These are phyloP conservation scores for Thielaviopsis populi DNA, from an alignment of 2,329 filamentous ascomycete species.

Conservation along the genomic window DNA sequence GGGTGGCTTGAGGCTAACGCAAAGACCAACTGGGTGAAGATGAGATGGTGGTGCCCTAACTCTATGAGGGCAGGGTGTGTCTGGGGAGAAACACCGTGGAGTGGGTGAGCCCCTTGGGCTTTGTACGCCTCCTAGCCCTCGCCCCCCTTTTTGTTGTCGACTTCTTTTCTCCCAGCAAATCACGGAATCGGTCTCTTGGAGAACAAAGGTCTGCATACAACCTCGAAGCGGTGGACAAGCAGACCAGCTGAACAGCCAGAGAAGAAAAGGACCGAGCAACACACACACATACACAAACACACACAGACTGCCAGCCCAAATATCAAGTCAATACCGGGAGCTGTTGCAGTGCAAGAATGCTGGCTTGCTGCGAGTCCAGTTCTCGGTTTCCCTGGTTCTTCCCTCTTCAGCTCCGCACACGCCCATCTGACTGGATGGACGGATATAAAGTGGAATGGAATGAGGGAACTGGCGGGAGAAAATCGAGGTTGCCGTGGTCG, in stretches of 20 bases:
- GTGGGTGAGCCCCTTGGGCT: too few species aligned
- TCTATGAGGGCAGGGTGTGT: not conserved
- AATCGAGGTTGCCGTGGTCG: not conserved
- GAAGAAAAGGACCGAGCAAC: too few species aligned
- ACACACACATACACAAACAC: too few species aligned
- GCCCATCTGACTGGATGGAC: not conserved
- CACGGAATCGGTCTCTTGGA: not conserved
- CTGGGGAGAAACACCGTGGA: too few species aligned
- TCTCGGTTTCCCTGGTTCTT: not conserved
- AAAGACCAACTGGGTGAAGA: not conserved
- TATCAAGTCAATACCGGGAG: too few species aligned
- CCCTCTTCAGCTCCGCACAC: not conserved
- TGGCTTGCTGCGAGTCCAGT: not conserved
- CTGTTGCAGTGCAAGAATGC: not conserved
- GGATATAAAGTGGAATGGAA: not conserved
- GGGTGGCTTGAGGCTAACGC: not conserved
- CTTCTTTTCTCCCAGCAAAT: not conserved
- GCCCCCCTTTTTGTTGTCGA: too few species aligned
- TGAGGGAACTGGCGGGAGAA: not conserved
- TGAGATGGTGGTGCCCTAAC: not conserved
- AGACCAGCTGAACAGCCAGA: too few species aligned
- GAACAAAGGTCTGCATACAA: not conserved
- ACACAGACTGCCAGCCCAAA: not conserved
- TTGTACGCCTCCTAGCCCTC: too few species aligned
- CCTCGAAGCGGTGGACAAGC: too few species aligned